These are phyloP conservation scores for Pulicaria dysenterica DNA, from an alignment of 129 eudicot genomes.

Conservation along the genomic window DNA sequence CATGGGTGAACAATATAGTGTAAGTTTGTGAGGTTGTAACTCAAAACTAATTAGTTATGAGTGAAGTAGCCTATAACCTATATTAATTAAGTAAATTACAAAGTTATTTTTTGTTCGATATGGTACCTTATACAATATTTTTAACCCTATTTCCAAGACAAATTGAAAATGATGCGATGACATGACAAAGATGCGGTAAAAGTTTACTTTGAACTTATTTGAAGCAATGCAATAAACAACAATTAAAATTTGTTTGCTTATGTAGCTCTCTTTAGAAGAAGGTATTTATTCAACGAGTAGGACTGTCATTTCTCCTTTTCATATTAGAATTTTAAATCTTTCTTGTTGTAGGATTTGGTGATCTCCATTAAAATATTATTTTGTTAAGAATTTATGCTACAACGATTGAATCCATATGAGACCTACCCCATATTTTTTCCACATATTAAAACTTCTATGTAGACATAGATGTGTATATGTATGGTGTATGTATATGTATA, in stretches of 20 bases:
- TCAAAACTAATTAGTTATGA: too few species aligned
- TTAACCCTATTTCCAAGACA: slow-evolving; percentile 19
- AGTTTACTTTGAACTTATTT: slow-evolving; percentile 57
- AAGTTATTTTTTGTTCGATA: too few species aligned
- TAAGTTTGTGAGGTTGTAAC: too few species aligned
- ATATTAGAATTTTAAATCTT: slow-evolving; percentile 19
- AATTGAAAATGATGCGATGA: slow-evolving; percentile 28
- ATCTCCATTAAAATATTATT: slow-evolving; percentile 23
- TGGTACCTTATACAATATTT: too few species aligned
- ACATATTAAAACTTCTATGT: slow-evolving; percentile 8
- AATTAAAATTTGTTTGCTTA: slow-evolving; percentile 42
- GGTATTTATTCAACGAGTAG: slow-evolving; percentile 47
- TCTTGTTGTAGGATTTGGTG: slow-evolving; percentile 31
- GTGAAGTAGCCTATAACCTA: too few species aligned
- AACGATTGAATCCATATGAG: slow-evolving; percentile 42
- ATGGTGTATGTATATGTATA: slow-evolving; percentile 30
- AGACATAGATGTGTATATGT: slow-evolving; percentile 35
- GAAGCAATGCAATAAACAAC: slow-evolving; percentile 55
- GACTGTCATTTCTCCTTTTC: slow-evolving; percentile 33
- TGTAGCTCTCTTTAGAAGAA: slow-evolving; percentile 42
- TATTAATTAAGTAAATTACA: too few species aligned
- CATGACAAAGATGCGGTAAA: slow-evolving; percentile 48
- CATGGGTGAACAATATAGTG: too few species aligned
- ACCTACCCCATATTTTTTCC: slow-evolving; percentile 25
- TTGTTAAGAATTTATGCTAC: slow-evolving; percentile 40